Evolutionary conservation across 257 asterid genomes (phyloP), one percentile per base, ranked within the genome.

Genomic region (Solanum piurae): DNA sequence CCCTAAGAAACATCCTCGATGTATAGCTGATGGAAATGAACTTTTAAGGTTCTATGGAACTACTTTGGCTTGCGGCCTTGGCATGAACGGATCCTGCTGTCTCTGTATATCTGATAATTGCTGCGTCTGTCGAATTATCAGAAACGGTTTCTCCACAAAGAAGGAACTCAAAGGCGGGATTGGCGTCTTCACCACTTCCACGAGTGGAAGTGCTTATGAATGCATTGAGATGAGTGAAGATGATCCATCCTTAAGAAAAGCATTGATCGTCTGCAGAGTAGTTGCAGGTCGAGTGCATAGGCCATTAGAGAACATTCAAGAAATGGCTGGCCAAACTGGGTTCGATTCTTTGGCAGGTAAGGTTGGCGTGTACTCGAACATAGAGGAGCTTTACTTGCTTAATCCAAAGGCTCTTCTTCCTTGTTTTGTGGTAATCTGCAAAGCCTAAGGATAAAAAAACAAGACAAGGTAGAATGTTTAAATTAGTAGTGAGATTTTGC

Each of bases 321-420:
- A 95, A 29, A 93, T 95, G 83, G 90, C 90, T 1, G 93, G 95
- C 7, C 98, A 92, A 88, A 92, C 96, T 0, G 98, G 99, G 69
- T 96, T 94, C 20, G 98, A 96, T 60, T 96, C 98, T 5, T 90
- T 96, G 88, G 99, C 99, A 8, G 99, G 98, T 76, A 96, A 96
- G 91, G 98, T 96, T 7, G 99, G 98, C 1, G 88, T 93, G 36
- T 90, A 94, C 92, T 95, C 99, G 12, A 95, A 95, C 46, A 93
- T 96, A n/a, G 99, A 96, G 93, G 99, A 96, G 90, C 98, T 96
- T 76, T 96, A 96, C 88, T 92, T 95, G 97, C 96, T 96, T 33
- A 95, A 90, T 83, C 94, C 98, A 23, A 94, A 91, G 77, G 98
- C 99, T 69, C 94, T 96, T 33, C 98, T 96, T 80, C 98, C 98